Percentiles rank a stretch among this genome's conserved stretches.
phyloP scores from a whole-genome alignment of 108 stramenopile genomes.

The Epithemia pelagica region DNA sequence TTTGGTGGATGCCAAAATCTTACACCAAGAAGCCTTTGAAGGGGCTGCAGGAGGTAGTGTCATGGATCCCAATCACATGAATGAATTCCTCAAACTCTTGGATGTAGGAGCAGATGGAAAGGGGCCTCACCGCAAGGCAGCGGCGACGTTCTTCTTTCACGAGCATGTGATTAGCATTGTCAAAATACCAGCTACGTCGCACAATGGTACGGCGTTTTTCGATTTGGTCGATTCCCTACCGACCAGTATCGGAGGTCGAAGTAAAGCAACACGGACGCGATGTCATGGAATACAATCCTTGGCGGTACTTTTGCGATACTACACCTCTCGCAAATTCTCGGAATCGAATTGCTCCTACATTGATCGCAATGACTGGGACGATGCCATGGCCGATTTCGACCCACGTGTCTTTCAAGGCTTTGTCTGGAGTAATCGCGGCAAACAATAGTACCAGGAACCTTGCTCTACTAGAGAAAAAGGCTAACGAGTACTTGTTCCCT shows the following conservation, averaged over 20 bases:
- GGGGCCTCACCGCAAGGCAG: slow-evolving; percentile 25
- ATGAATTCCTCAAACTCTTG: slow-evolving; percentile 42
- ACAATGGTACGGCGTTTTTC: slow-evolving; percentile 33
- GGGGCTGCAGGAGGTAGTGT: slow-evolving; percentile 83
- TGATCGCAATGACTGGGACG: slow-evolving; percentile 78
- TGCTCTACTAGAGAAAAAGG: no score
- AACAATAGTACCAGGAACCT: no score
- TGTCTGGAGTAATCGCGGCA: no score
- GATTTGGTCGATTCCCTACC: slow-evolving; percentile 85
- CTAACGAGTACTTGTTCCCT: no score
- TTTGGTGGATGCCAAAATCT: slow-evolving; percentile 72
- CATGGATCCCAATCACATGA: slow-evolving; percentile 46
- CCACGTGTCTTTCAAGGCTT: slow-evolving; percentile 89
- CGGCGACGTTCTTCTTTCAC: slow-evolving; percentile 80
- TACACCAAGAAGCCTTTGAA: slow-evolving; percentile 76
- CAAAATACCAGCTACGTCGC: no score
- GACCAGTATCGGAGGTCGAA: slow-evolving; percentile 20
- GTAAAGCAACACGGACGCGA: slow-evolving; percentile 60
- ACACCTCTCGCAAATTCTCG: slow-evolving; percentile 67
- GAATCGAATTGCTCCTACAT: slow-evolving; percentile 67
- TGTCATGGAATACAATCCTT: slow-evolving; percentile 59
- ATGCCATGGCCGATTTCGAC: slow-evolving; percentile 83
- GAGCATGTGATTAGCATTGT: slow-evolving; percentile 85
- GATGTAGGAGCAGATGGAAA: slow-evolving; percentile 23
- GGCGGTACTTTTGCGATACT: slow-evolving; percentile 53